Base-by-base conservation (phyloP, 75 land plant genomes). In the Pseudotsuga menziesii region DNA sequence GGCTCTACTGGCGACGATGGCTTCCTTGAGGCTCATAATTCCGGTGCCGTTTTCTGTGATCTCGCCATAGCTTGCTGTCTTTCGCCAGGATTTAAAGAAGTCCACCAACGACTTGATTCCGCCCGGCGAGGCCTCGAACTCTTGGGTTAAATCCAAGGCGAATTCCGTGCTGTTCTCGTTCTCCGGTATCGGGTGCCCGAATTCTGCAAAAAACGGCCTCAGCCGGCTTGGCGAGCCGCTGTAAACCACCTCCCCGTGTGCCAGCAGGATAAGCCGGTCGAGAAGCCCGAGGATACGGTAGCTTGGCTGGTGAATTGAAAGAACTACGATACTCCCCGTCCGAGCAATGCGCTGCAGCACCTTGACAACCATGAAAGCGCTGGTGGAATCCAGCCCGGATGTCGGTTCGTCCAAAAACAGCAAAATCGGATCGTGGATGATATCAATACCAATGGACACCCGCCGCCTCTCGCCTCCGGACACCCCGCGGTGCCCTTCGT, bases 361-460 rank as follows among this genome's bases (percentile, higher is more conserved):
- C 79, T 91, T 85, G 16, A 92, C 93, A 29, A 91, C 96, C 88
- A 91, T 83, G 71, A 80, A 89, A 0, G 96, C 96, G 16, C 87
- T 84, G 52, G 94, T 91, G 22, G 94, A 91, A 60, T 93, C 96
- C 36, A 93, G 84, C 5, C 96, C 96, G 0, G 96, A 91, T 0
- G 96, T 93, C 0, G 96, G 96, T 76, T 93, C 96, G 58, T 93
- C 94, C 12, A 93, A 90, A 66, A 93, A 93, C 60, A 93, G 78
- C 39, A 93, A 13, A 63, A 91, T 84, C 1, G 95, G 95, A 76
- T 93, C 93, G 36, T 93, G 95, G 52, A 93, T 85, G 4, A 93
- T 91, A 75, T 93, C 94, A 32, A 87, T 89, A n/a, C 95, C 95
- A 9, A 93, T 93, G 36, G 95, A 93, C 13, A 93, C 95, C 0